Conservation (phyloP, 805 yeast genomes). For the Candida vartiovaarae region DNA sequence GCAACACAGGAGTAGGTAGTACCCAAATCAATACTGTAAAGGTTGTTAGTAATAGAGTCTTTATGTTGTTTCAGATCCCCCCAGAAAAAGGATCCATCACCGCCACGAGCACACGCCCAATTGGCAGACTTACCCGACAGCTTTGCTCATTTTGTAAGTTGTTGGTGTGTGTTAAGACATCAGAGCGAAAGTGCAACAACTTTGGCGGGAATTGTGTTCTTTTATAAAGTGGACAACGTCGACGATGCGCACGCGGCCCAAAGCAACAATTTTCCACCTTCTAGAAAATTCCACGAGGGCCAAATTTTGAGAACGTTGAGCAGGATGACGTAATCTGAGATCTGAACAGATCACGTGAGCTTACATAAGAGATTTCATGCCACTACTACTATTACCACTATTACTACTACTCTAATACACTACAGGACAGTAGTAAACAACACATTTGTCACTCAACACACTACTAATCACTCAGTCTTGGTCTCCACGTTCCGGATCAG, state of each 20-base stretch:
- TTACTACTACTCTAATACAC: too few species aligned
- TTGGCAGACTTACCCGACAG: constrained; percentile 44
- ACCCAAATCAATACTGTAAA: constrained; percentile 71
- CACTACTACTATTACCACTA: too few species aligned
- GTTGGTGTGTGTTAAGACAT: background rate
- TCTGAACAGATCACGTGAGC: too few species aligned
- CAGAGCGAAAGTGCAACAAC: constrained; percentile 4
- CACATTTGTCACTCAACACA: background rate
- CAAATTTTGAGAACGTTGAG: background rate
- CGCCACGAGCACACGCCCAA: too few species aligned
- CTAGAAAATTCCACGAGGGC: constrained; percentile 15
- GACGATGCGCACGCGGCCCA: constrained; percentile 7
- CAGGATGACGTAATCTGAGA: background rate
- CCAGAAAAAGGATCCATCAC: too few species aligned
- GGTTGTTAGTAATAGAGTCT: too few species aligned
- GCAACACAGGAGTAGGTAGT: constrained; percentile 98
- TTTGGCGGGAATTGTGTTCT: background rate
- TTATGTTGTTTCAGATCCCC: too few species aligned
- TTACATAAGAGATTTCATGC: too few species aligned
- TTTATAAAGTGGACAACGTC: constrained; percentile 6
- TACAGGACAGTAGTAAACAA: too few species aligned
- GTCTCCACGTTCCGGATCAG: constrained; percentile 13
- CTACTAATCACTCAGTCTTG: constrained; percentile 1
- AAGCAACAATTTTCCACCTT: constrained; percentile 7
- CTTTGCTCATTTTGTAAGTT: constrained; percentile 29